Base-by-base conservation (phyloP, 108 stramenopile genomes). In the Cylindrotheca fusiformis region DNA sequence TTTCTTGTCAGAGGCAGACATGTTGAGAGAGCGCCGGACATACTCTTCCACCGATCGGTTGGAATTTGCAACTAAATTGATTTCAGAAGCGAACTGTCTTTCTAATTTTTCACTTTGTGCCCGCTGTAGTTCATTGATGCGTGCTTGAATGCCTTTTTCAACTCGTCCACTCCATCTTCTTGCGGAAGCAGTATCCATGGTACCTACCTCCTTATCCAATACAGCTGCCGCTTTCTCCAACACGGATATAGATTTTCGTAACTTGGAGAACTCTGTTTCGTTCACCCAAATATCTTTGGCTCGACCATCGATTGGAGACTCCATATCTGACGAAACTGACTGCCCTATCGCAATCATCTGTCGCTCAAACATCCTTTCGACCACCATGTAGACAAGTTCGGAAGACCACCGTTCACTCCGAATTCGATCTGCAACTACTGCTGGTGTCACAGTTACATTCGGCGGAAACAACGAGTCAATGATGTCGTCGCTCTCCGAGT, bases 311-410 rank as follows among this genome's bases (percentile, higher is more conserved):
- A 65, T 71, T 25, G 77, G 63, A 52, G 68, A 68, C 63, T 71
- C 30, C 18, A 17, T 23, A 12, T 67, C 65, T 4, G 24, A 58
- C 21, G 19, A 46, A 27, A 41, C 4, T 17, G 25, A 29, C 26
- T 50, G 25, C 0, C 57, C 60, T 6, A 31, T n/a, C 8, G 54
- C 44, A 49, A 22, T 20, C 46, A 65, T 72, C 44, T 70, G 73
- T 27, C 76, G 58, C 29, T 85, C 75, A 52, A 75, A 75, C 32
- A 89, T 36, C 33, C 80, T 60, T 44, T 89, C 81, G 19, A 84
- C 67, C 20, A 84, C 71, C 28, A 55, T 33, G 18, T 67, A 48
- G 20, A 85, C 55, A 52, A 81, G 78, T 10, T 63, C 63, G 12
- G 56, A 45, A 12, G 80, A 67, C 19, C 54, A 60, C 6, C 68